A percentile compares a stretch with the other conserved stretches of the same genome.
Evolutionary conservation across 176 grass and related monocot species (phyloP).

Genomic region (Carex parvula): DNA sequence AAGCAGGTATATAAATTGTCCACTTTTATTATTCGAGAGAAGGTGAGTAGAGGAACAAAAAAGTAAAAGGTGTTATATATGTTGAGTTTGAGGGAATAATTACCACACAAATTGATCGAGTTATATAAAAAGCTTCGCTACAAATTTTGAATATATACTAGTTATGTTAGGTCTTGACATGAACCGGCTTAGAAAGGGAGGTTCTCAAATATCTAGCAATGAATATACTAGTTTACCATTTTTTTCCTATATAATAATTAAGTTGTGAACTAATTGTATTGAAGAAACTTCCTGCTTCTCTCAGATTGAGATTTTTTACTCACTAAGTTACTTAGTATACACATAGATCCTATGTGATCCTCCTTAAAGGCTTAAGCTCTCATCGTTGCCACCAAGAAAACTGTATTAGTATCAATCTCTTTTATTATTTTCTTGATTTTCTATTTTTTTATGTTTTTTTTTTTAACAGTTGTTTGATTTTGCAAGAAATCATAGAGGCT

Average conservation of each 20-base stretch:
- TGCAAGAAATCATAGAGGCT: constrained; percentile 45
- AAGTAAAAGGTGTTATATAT: neutral
- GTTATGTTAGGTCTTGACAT: neutral
- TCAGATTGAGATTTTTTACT: neutral
- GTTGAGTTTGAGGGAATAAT: neutral
- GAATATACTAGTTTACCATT: neutral
- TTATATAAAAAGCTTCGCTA: neutral
- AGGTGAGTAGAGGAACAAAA: neutral
- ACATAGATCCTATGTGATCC: neutral
- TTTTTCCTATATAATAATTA: neutral
- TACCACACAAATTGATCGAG: neutral
- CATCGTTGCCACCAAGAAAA: neutral
- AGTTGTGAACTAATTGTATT: neutral
- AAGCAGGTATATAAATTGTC: constrained; percentile 36
- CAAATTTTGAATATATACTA: neutral
- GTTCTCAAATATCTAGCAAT: neutral
- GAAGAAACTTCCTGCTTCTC: neutral
- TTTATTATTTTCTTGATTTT: constrained; percentile 11
- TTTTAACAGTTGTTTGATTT: constrained; percentile 73
- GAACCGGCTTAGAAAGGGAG: neutral
- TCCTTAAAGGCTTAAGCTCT: neutral
- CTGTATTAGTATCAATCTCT: neutral
- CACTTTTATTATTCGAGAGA: neutral
- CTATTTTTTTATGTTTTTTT: neutral
- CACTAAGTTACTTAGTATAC: neutral